Evolutionary conservation across 2,329 filamentous ascomycete species (phyloP).

Genomic region (Penicillium sp.): DNA sequence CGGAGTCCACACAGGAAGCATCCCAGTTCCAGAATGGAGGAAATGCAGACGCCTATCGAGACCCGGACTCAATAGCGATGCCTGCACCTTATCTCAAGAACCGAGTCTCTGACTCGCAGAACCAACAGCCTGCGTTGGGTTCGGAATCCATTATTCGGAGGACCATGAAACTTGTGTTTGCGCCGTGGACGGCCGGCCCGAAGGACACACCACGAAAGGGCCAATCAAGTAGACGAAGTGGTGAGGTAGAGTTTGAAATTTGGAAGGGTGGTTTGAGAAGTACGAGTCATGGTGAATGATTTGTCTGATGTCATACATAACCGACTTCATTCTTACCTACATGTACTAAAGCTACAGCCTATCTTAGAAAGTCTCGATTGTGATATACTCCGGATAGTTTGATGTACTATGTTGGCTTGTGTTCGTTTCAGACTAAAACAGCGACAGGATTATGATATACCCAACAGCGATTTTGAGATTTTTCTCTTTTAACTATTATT

Average conservation of each 20-base stretch:
- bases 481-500: neutral
- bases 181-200: slow-evolving; percentile 66
- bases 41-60: neutral
- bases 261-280: slow-evolving; percentile 58
- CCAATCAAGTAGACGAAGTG: slow-evolving; percentile 24
- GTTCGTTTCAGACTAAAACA: neutral
- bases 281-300: slow-evolving; percentile 6
- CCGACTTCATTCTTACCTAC: neutral
- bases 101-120: neutral
- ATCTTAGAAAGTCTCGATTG: neutral
- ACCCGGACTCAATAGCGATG: slow-evolving; percentile 8
- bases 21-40: neutral
- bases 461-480: neutral
- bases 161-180: slow-evolving; percentile 87
- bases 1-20: slow-evolving; percentile 3
- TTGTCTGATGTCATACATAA: neutral
- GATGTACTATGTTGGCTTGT: neutral
- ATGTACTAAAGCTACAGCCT: too few relatives aligned
- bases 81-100: neutral
- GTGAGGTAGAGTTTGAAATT: slow-evolving; percentile 70
- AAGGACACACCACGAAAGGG: slow-evolving; percentile 51
- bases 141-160: slow-evolving; percentile 54
- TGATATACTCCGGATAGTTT: neutral
- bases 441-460: neutral
- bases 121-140: neutral